These are phyloP conservation scores for Pyricularia sp. DNA, from an alignment of 2,329 filamentous ascomycete species.

Conservation along the genomic window DNA sequence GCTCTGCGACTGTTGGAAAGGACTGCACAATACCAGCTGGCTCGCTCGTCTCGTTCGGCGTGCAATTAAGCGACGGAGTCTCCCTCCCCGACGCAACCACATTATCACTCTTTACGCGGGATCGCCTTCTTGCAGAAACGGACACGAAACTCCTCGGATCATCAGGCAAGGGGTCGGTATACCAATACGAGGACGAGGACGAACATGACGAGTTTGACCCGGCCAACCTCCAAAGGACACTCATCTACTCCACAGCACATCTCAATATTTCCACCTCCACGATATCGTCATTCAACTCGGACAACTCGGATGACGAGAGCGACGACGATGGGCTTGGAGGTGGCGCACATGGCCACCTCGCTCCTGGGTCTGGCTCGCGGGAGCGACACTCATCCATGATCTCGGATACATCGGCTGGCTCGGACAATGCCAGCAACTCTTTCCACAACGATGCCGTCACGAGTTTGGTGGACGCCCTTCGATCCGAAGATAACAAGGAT, in stretches of 20 bases:
- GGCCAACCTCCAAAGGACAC: slow-evolving; percentile 40
- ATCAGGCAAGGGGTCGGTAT: slow-evolving; percentile 39
- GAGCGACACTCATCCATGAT: slow-evolving; percentile 7
- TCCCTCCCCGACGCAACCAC: slow-evolving; percentile 28
- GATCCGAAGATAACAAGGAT: slow-evolving; percentile 61
- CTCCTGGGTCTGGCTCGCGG: slow-evolving; percentile 11
- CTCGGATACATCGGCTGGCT: slow-evolving; percentile 16
- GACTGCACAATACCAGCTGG: slow-evolving; percentile 61
- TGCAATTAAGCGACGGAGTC: slow-evolving; percentile 56
- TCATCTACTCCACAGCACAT: slow-evolving; percentile 43
- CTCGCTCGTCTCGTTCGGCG: slow-evolving; percentile 70
- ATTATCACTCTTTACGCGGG: slow-evolving; percentile 26
- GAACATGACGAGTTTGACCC: slow-evolving; percentile 37
- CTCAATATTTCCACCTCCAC: slow-evolving; percentile 45
- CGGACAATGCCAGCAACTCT: slow-evolving; percentile 33
- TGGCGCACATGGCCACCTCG: slow-evolving; percentile 21
- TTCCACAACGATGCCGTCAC: slow-evolving; percentile 85
- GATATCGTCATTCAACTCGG: slow-evolving; percentile 53
- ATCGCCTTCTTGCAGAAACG: slow-evolving; percentile 26
- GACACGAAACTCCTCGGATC: slow-evolving; percentile 38
- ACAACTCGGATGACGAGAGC: slow-evolving; percentile 56
- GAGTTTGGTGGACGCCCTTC: slow-evolving; percentile 79
- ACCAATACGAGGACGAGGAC: slow-evolving; percentile 37
- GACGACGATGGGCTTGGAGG: slow-evolving; percentile 44
- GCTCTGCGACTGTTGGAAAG: slow-evolving; percentile 61